Evolutionary conservation across 2,329 filamentous ascomycete genomes (phyloP), one percentile per base, ranked within the genome.

Genomic region (Microsporum ferrugineum): DNA sequence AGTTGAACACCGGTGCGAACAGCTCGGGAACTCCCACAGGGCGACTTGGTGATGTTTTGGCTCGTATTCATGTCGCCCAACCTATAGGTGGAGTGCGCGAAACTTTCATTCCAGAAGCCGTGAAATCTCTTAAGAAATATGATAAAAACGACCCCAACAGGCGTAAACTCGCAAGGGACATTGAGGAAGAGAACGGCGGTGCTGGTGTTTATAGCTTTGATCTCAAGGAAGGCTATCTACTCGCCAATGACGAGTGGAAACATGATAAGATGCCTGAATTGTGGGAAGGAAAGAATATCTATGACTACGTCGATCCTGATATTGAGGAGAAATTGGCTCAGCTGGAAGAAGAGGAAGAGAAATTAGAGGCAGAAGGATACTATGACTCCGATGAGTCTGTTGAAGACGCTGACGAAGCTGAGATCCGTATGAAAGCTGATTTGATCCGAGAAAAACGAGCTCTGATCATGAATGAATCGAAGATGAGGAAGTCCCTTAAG

Each of bases 201-300:
- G 88, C 94, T 47, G 94, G 95, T 77, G 94, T 99, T 57, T 97
- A 88, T 84, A 97, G 90, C 74, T 85, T 96, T 69, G 90, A 99
- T 71, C 82, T 97, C 70, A 88, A 89, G 74, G 84, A 89, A 71
- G 88, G 94, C 71, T 99, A 95, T 75, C 77, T 91, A 14, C 85
- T 97, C 65, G 89, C 88, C 65, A 84, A 96, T 72, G 84, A 88
- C 47, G 90, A 94, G 62, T 97, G 94, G 94, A 96, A 95, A 75
- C 84, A 96, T 73, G 95, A 99, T 78, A 90, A 88, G 77, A 88
- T 97, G 60, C 94, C 94, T 36, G 94, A 99, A 76, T 82, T 96
- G 57, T 88, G 91, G 75, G 86, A 97, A 71, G 94, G 94, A 75
- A 91, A 92, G 82, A 99, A 99, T 74, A 89, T 99, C 62, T 94